Evolutionary conservation across 176 grass and related monocot species (phyloP).

Genomic region (Musa itinerans): DNA sequence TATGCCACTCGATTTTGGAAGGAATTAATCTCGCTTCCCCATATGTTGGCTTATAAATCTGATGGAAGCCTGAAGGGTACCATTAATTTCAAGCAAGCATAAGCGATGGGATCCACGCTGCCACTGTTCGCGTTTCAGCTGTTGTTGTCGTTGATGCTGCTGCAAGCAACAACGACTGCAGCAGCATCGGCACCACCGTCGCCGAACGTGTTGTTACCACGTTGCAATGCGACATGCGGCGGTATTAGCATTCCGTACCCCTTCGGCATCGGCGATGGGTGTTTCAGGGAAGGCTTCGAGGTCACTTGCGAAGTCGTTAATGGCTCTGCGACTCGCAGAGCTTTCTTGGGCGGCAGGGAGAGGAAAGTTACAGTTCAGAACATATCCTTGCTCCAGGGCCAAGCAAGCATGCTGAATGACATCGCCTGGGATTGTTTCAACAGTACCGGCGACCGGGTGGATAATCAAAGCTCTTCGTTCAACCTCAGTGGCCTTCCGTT

Average conservation of each 20-base stretch:
- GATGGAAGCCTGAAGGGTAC: too few relatives aligned
- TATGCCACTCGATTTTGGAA: too few relatives aligned
- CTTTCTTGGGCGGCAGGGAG: background rate
- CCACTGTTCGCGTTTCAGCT: too few relatives aligned
- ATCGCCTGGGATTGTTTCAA: background rate
- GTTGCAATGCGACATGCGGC: background rate
- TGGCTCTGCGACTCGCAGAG: background rate
- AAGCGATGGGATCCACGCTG: too few relatives aligned
- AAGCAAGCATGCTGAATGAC: background rate
- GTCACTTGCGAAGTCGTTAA: background rate
- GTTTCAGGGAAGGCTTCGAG: background rate
- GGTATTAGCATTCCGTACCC: background rate
- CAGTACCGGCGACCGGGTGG: background rate
- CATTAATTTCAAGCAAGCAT: too few relatives aligned
- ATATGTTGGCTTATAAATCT: too few relatives aligned
- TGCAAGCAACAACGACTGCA: too few relatives aligned
- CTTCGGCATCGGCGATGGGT: background rate
- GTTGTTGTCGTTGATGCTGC: too few relatives aligned
- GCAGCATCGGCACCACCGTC: too few relatives aligned
- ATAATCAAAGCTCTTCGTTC: fast-evolving
- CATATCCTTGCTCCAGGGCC: background rate
- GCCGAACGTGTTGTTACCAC: background rate
- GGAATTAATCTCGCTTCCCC: too few relatives aligned
- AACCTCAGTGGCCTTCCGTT: background rate
- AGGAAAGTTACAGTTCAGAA: background rate